Evolutionary conservation across 352 stramenopile genomes (phyloP).

Genomic region (Thalassiosira mediterranea): DNA sequence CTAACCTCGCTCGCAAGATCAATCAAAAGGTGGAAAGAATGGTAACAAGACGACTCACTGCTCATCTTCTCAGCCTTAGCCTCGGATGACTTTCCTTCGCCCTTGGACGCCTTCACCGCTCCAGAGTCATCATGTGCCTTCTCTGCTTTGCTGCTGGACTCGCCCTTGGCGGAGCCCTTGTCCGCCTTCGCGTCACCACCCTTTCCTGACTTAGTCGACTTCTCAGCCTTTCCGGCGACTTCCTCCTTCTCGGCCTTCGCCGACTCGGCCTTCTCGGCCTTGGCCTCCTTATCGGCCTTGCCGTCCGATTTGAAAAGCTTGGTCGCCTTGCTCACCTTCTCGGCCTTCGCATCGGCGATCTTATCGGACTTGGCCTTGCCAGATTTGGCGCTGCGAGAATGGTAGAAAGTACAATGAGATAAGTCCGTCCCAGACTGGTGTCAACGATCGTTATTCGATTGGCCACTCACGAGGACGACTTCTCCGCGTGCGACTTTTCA

Average conservation of each 20-base stretch:
- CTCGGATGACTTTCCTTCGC: background rate
- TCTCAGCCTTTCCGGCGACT: background rate
- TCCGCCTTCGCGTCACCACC: background rate
- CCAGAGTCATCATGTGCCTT: constrained; percentile 6
- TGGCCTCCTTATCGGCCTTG: constrained; percentile 19
- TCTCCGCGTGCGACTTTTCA: background rate
- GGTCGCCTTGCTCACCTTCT: constrained; percentile 4
- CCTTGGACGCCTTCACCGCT: constrained; percentile 3
- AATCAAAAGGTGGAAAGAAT: background rate
- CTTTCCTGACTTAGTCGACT: background rate
- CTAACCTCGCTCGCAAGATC: no score
- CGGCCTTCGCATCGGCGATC: background rate
- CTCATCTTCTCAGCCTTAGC: constrained; percentile 11
- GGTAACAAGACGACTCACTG: constrained; percentile 1
- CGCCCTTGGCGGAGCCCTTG: constrained; percentile 2
- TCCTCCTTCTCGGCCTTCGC: background rate
- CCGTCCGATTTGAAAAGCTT: constrained; percentile 10
- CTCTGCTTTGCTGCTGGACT: no score
- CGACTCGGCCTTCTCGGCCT: background rate
- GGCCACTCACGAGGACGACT: no score
- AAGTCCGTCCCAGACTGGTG: no score
- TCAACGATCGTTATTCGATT: no score
- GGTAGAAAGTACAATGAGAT: no score
- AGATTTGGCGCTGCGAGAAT: background rate
- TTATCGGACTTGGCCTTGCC: constrained; percentile 1